phyloP scores from a whole-genome alignment of 768 basidiomycete species.

The Galerina marginata region DNA sequence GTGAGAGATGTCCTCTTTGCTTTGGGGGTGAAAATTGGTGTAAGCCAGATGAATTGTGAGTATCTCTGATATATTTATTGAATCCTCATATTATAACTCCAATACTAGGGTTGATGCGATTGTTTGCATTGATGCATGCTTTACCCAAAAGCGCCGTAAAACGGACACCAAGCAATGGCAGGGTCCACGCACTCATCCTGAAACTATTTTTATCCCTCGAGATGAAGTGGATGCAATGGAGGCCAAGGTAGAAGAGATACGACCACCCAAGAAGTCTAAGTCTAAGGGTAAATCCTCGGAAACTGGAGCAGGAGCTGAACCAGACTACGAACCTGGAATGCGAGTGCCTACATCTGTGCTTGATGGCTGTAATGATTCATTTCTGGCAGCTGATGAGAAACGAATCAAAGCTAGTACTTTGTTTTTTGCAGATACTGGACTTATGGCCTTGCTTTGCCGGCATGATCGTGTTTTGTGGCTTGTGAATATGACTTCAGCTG shows the following conservation, averaged over 20 bases:
- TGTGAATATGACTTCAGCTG: too few species aligned
- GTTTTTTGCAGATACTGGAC: not conserved
- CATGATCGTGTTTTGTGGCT: too few species aligned
- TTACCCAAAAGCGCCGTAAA: not conserved
- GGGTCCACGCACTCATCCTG: not conserved
- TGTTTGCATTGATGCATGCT: not conserved
- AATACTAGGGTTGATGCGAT: not conserved
- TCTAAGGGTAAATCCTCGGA: too few species aligned
- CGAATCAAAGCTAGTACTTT: not conserved
- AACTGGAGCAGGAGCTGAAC: not conserved
- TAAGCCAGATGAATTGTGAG: not conserved
- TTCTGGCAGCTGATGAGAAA: not conserved
- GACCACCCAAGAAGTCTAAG: not conserved
- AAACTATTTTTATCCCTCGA: not conserved
- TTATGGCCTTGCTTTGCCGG: not conserved
- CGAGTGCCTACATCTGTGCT: too few species aligned
- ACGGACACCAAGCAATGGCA: not conserved
- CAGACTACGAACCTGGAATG: not conserved
- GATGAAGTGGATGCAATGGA: not conserved
- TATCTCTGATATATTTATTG: too few species aligned
- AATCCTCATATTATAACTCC: too few species aligned
- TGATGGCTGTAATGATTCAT: not conserved
- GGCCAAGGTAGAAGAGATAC: not conserved
- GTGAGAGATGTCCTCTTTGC: conserved; percentile 14
- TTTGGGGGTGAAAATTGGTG: conserved; percentile 10